A percentile compares a stretch with the other conserved stretches of the same genome.
Evolutionary conservation across 2,329 filamentous ascomycete species (phyloP).

Genomic region (Penicillium thymicola): DNA sequence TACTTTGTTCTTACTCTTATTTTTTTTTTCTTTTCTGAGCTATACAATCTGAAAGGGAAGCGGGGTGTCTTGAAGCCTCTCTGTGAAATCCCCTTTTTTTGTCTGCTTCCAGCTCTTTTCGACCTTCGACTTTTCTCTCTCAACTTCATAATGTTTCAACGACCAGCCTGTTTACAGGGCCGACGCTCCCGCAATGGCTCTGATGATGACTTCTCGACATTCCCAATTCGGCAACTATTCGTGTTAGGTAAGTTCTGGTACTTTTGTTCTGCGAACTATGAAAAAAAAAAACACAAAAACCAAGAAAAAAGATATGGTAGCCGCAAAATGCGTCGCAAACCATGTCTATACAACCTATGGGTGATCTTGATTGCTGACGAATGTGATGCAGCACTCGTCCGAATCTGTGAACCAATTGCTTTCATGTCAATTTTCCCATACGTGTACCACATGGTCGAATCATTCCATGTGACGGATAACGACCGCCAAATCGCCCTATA

Average conservation of each 20-base stretch:
- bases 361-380: slow-evolving; percentile 6
- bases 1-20: slow-evolving; percentile 21
- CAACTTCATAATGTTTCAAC: slow-evolving; percentile 32
- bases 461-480: slow-evolving; percentile 79
- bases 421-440: slow-evolving; percentile 99
- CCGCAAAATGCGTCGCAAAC: slow-evolving; percentile 1
- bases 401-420: slow-evolving; percentile 96
- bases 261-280: slow-evolving; percentile 22
- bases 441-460: slow-evolving; percentile 95
- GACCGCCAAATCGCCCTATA: slow-evolving; percentile 82
- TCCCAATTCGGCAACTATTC: slow-evolving; percentile 58
- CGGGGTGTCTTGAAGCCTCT: slow-evolving; percentile 7
- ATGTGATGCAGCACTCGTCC: slow-evolving; percentile 67
- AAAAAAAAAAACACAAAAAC: no score
- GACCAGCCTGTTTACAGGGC: slow-evolving; percentile 33
- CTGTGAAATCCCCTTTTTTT: background rate
- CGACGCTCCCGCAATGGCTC: slow-evolving; percentile 28
- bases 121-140: background rate
- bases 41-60: slow-evolving; percentile 16
- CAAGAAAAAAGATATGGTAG: background rate
- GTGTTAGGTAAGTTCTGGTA: slow-evolving; percentile 43
- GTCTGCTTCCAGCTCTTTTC: background rate
- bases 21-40: background rate
- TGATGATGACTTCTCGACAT: slow-evolving; percentile 42
- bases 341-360: background rate